Evolutionary conservation across 495 filamentous ascomycete species (phyloP).

Genomic region (Corynascus novoguineensis): DNA sequence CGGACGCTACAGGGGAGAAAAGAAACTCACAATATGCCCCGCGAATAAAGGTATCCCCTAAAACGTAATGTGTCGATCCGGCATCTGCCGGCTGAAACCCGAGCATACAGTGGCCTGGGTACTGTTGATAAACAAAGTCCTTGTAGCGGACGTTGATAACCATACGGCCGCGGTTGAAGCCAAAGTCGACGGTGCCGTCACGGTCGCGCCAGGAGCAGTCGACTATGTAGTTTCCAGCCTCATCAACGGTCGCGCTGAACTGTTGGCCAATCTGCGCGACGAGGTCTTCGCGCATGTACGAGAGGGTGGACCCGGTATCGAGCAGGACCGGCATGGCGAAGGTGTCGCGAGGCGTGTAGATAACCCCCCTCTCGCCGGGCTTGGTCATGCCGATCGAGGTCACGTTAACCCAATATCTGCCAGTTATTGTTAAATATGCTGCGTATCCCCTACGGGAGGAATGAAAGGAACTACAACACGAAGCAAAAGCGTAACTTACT

Average conservation of each 20-base stretch:
- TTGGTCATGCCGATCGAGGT: slow-evolving; percentile 39
- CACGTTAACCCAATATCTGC: slow-evolving; percentile 41
- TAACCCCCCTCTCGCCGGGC: slow-evolving; percentile 22
- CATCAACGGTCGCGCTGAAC: slow-evolving; percentile 33
- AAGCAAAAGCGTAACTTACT: slow-evolving; percentile 15
- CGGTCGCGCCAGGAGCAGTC: slow-evolving; percentile 32
- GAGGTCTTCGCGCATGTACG: slow-evolving; percentile 36
- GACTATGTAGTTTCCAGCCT: slow-evolving; percentile 35
- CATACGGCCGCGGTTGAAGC: slow-evolving; percentile 40
- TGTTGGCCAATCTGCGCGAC: slow-evolving; percentile 33
- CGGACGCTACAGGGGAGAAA: neutral
- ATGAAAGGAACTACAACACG: neutral
- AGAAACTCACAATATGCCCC: slow-evolving; percentile 38
- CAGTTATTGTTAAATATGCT: neutral
- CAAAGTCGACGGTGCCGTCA: slow-evolving; percentile 40
- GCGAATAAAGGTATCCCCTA: slow-evolving; percentile 42
- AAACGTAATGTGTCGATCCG: slow-evolving; percentile 30
- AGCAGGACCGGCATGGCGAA: slow-evolving; percentile 38
- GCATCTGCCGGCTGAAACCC: slow-evolving; percentile 38
- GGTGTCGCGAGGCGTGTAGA: slow-evolving; percentile 27
- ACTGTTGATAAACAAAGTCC: slow-evolving; percentile 40
- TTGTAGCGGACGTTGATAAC: slow-evolving; percentile 40
- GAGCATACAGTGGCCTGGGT: slow-evolving; percentile 35
- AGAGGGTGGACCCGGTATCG: slow-evolving; percentile 41
- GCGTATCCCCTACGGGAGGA: neutral